Conservation (phyloP, 176 grass and related monocot genomes). For the Oropetium thomaeum region DNA sequence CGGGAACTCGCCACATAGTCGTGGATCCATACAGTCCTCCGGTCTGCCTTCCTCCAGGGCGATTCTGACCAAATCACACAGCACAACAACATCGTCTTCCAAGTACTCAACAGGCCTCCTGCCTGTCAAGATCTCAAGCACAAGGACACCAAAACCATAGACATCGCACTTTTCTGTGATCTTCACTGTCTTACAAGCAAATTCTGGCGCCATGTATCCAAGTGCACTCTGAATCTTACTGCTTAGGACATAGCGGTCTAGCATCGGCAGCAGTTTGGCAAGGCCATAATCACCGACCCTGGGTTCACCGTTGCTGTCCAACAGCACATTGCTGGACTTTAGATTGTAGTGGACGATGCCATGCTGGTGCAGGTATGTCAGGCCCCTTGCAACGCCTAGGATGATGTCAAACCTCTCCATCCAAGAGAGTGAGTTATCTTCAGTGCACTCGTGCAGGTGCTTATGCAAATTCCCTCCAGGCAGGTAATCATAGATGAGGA, state of each 20-base stretch:
- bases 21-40: conserved; percentile 67
- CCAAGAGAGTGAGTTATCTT: conserved; percentile 64
- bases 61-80: conserved; percentile 68
- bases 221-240: conserved; percentile 97
- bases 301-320: conserved; percentile 71
- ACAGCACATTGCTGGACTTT: conserved; percentile 86
- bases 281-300: conserved; percentile 80
- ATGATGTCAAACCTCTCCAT: conserved; percentile 91
- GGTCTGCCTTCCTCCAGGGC: conserved; percentile 72
- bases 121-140: conserved; percentile 71
- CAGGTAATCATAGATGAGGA: conserved; percentile 89
- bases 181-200: conserved; percentile 86
- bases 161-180: conserved; percentile 92
- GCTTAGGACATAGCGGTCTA: conserved; percentile 87
- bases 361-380: conserved; percentile 75
- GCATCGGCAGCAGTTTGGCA: conserved; percentile 83
- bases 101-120: conserved; percentile 83
- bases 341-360: conserved; percentile 87
- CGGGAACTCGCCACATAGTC: conserved; percentile 59
- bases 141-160: conserved; percentile 78
- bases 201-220: conserved; percentile 98
- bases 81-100: conserved; percentile 93
- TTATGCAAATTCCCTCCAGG: conserved; percentile 74
- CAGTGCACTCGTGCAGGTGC: conserved; percentile 66
- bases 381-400: conserved; percentile 70